Evolutionary conservation across 2,329 filamentous ascomycete genomes (phyloP), one percentile per base, ranked within the genome.

Genomic region (Fusarium staphyleae): DNA sequence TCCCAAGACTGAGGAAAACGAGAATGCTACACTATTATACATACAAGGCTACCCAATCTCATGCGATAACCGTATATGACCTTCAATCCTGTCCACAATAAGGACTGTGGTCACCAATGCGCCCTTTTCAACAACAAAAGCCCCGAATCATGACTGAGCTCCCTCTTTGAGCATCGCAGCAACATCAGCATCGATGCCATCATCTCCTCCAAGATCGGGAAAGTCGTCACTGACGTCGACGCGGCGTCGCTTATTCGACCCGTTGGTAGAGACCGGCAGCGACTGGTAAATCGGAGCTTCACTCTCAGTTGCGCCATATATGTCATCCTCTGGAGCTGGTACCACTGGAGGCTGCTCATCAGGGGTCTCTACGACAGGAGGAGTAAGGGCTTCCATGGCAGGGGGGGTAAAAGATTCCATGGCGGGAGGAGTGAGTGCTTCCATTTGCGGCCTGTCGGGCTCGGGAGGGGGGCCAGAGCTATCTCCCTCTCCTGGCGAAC

Each of bases 351-450:
- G 50, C 55, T 60, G 50, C 28, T 55, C 58, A 6, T 60, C 61
- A n/a, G 63, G 55, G 12, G 62, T 47, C 28, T 67, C 69, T 36
- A 63, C 57, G 12, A 55, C 41, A 1, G 89, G 90, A n/a, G 92
- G 93, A 0, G 93, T 97, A 50, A 97, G 80, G 5, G 87, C 89
- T 72, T 98, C 93, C 22, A 24, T 24, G 7, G 22, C 22, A 9
- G 22, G 22, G 7, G 22, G 22, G 8, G 22, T 24, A 24, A 24
- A 57, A 12, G 63, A 46, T 28, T 67, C 69, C 39, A 63, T 60
- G 13, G 59, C 44, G 1, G 89, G 90, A n/a, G 92, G 93, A 1
- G 93, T 97, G 49, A 97, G 80, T 5, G 87, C 89, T 72, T 98
- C 93, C 51, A 96, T 82, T 63, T 93, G 86, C 2, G 93, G 93